These are phyloP conservation scores for Zostera marina DNA, from an alignment of 116 monocot species.

Conservation along the genomic window DNA sequence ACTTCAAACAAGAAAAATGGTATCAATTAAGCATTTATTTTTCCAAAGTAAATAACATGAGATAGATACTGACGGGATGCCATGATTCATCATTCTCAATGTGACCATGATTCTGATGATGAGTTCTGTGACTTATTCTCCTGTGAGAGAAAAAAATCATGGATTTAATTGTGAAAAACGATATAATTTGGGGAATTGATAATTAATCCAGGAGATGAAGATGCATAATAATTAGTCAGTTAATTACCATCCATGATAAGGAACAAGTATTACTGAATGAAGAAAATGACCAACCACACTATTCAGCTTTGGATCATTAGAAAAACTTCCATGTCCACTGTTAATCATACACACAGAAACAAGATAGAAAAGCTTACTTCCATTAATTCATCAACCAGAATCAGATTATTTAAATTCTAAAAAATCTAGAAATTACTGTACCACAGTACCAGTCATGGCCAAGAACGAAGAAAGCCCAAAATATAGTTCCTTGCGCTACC, in stretches of 20 bases:
- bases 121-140: slow-evolving; percentile 94
- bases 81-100: slow-evolving; percentile 92
- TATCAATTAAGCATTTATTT: too few relatives aligned
- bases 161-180: too few relatives aligned
- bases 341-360: neutral
- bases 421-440: too few relatives aligned
- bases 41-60: neutral
- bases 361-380: neutral
- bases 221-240: too few relatives aligned
- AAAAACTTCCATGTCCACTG: slow-evolving; percentile 89
- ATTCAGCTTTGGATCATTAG: slow-evolving; percentile 52
- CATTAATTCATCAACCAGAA: too few relatives aligned
- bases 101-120: slow-evolving; percentile 93
- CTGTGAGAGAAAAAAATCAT: slow-evolving; percentile 11
- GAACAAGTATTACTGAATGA: slow-evolving; percentile 80
- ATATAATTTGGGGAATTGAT: too few relatives aligned
- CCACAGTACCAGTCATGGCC: slow-evolving; percentile 31
- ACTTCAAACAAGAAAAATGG: slow-evolving; percentile 18
- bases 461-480: slow-evolving; percentile 39
- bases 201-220: too few relatives aligned
- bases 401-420: too few relatives aligned
- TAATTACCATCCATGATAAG: slow-evolving; percentile 98
- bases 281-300: slow-evolving; percentile 77
- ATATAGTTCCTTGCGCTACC: slow-evolving; percentile 39
- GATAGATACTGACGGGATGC: slow-evolving; percentile 46